Evolutionary conservation across 2,329 filamentous ascomycete genomes (phyloP), one percentile per base, ranked within the genome.

Genomic region (Penicillium sp.): DNA sequence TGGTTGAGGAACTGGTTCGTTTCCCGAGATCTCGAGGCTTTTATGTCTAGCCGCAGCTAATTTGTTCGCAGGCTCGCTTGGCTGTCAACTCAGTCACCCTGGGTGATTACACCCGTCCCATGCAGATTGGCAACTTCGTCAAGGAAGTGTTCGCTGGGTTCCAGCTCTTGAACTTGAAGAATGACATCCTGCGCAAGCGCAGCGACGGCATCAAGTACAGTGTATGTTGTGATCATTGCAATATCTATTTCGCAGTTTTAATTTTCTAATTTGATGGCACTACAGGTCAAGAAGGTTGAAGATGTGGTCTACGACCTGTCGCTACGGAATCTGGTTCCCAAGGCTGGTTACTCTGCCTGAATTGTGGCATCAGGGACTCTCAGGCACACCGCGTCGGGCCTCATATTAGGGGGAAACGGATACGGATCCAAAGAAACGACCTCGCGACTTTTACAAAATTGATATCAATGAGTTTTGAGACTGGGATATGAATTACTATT

Each of bases 221-320:
- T 69, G 81, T 82, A 71, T 61, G 78, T 69, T 50, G 17, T 15
- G 40, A 12, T 23, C 10, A 21, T 7, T n/a, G 42, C 45, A 13
- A 25, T 13, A 9, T 46, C 29, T 51, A 23, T 25, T 25, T n/a
- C 21, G n/a, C 33, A 38, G 23, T 27, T 21, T 25, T 42, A 21
- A 10, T 9, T 13, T 40, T 37, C 37, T 57, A 52, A 40, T 43
- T 33, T 50, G 31, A 51, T 56, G 13, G 7, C 41, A 29, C 23
- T 64, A 49, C 53, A 83, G 80, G 91, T 99, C 70, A 99, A 97
- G 82, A 93, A 96, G 74, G 91, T 97, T 13, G 94, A 99, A 80
- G 94, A 97, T 72, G 92, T 99, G 13, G 93, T 97, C 50, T 99
- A 99, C 71, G 94, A 99, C 74, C 79, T 99, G 56, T 93, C 90